Evolutionary conservation across 163 green algal species (phyloP).

Genomic region (Chlamydomonas reinhardtii): DNA sequence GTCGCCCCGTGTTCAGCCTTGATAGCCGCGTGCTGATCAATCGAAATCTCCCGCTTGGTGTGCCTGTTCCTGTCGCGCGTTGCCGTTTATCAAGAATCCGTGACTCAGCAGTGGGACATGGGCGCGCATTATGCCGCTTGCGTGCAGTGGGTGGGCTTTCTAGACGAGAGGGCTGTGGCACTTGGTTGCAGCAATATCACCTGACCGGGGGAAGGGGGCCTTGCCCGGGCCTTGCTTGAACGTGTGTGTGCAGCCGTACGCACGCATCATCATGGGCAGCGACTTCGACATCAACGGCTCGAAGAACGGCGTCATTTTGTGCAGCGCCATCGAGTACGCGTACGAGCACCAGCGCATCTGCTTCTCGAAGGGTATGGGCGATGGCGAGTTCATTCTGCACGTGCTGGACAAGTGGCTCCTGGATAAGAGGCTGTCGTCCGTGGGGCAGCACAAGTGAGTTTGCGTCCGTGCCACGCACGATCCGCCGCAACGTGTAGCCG

Average conservation of each 20-base stretch:
- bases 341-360: constrained; percentile 12
- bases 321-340: constrained; percentile 2
- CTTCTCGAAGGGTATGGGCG: background rate
- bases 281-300: background rate
- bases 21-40: background rate
- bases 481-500: no score
- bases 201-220: no score
- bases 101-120: no score
- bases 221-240: background rate
- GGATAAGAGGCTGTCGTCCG: constrained; percentile 1
- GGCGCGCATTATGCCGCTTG: background rate
- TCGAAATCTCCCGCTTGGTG: background rate
- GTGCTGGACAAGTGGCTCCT: background rate
- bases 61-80: background rate
- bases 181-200: no score
- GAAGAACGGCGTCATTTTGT: background rate
- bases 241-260: constrained; percentile 3
- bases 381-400: no score
- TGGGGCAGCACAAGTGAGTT: constrained; percentile 11
- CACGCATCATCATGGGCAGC: background rate
- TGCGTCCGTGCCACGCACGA: background rate
- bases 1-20: no score
- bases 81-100: background rate
- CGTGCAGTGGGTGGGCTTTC: background rate
- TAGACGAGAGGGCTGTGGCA: no score